phyloP scores from a whole-genome alignment of 2,329 filamentous ascomycete genomes.

The Ophidiomyces ophidiicola region DNA sequence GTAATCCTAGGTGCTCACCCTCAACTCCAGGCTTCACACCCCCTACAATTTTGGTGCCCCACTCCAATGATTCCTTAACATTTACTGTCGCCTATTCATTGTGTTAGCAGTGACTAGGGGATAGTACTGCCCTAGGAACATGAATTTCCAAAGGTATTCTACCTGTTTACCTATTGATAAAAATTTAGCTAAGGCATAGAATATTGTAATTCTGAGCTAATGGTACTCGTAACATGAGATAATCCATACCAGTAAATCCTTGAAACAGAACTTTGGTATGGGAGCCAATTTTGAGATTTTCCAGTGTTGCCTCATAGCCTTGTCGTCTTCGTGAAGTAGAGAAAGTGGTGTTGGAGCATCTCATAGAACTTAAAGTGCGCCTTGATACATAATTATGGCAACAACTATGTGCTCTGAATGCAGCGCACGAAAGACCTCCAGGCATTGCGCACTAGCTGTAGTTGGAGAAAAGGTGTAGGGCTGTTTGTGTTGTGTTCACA shows the following conservation, averaged over 20 bases:
- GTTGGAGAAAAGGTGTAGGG: too few species aligned
- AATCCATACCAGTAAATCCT: conserved; percentile 49
- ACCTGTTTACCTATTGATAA: conserved; percentile 15
- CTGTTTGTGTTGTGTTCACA: background rate
- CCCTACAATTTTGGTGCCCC: conserved; percentile 69
- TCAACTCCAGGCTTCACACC: conserved; percentile 61
- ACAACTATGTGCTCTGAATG: background rate
- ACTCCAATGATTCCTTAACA: conserved; percentile 61
- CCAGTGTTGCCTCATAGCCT: conserved; percentile 49
- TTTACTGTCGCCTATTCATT: conserved; percentile 52
- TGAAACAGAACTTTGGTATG: conserved; percentile 59
- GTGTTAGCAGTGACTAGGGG: conserved; percentile 1
- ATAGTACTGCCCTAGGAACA: background rate
- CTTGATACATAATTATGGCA: background rate
- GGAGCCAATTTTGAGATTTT: conserved; percentile 53
- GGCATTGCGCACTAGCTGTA: conserved; percentile 5
- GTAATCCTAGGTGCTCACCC: conserved; percentile 60
- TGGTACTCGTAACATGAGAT: background rate
- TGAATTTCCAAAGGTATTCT: too few species aligned
- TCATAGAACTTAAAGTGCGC: background rate
- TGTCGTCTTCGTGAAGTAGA: conserved; percentile 23
- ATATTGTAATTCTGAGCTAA: background rate
- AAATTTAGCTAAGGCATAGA: too few species aligned
- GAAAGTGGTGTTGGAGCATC: conserved; percentile 17
- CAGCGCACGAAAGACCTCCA: background rate